Evolutionary conservation across 176 grass and related monocot species (phyloP).

Genomic region (Themeda triandra): DNA sequence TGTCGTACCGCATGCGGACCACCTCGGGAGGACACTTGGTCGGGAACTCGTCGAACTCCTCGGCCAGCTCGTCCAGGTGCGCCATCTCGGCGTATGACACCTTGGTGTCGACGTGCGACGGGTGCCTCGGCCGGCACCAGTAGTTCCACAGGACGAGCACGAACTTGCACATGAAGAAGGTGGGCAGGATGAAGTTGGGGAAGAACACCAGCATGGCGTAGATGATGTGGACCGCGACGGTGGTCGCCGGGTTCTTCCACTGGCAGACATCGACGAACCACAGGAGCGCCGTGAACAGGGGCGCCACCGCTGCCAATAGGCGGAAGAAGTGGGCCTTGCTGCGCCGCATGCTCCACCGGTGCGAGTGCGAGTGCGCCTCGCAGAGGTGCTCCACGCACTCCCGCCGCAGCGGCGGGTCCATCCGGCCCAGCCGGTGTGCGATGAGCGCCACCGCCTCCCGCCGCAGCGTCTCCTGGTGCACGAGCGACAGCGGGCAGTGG

Average conservation of each 20-base stretch:
- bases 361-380: conserved; percentile 45
- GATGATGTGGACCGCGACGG: conserved; percentile 66
- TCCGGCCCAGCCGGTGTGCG: conserved; percentile 62
- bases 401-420: conserved; percentile 61
- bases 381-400: conserved; percentile 81
- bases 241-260: conserved; percentile 73
- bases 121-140: conserved; percentile 46
- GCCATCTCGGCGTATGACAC: conserved; percentile 54
- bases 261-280: conserved; percentile 66
- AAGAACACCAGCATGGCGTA: conserved; percentile 63
- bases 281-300: conserved; percentile 34
- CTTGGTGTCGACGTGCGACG: conserved; percentile 72
- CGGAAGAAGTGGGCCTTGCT: conserved; percentile 87
- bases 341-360: conserved; percentile 76
- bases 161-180: conserved; percentile 74
- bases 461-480: conserved; percentile 59
- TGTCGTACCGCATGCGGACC: conserved; percentile 76
- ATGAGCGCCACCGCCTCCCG: conserved; percentile 57
- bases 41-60: conserved; percentile 89
- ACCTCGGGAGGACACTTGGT: conserved; percentile 50
- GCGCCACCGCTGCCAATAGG: conserved; percentile 49
- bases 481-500: conserved; percentile 48
- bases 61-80: conserved; percentile 70
- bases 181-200: conserved; percentile 66
- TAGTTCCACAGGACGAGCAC: conserved; percentile 59